phyloP scores from a whole-genome alignment of 345 rosid species.

The Hypericum perforatum region DNA sequence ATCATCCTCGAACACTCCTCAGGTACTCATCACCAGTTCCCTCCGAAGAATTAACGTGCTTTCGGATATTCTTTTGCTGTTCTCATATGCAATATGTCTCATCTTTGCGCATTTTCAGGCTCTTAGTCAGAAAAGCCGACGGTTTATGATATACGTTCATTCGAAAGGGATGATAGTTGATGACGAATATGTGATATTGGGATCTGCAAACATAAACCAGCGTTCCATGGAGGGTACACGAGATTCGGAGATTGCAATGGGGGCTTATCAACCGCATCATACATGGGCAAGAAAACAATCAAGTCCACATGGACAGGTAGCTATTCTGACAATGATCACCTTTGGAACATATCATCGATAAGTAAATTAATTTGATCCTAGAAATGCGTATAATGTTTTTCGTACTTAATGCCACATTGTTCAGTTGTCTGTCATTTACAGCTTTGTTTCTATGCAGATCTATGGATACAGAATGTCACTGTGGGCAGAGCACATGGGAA shows the following conservation, averaged over 20 bases:
- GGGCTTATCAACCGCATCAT: conserved; percentile 89
- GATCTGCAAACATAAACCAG: conserved; percentile 96
- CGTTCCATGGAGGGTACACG: conserved; percentile 95
- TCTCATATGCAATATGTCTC: not conserved
- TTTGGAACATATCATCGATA: too few relatives aligned
- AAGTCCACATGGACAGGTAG: conserved; percentile 82
- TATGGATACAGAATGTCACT: conserved; percentile 91
- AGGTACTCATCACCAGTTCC: conserved; percentile 30
- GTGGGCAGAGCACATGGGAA: conserved; percentile 87
- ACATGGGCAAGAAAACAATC: conserved; percentile 61
- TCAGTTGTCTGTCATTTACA: not conserved
- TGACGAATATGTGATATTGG: conserved; percentile 75
- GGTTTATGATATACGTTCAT: conserved; percentile 94
- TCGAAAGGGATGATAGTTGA: conserved; percentile 96
- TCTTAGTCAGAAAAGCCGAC: conserved; percentile 43
- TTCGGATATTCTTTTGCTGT: too few relatives aligned
- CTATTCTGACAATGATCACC: too few relatives aligned
- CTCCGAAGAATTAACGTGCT: too few relatives aligned
- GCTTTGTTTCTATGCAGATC: conserved; percentile 27
- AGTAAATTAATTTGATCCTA: not conserved
- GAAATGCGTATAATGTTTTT: not conserved
- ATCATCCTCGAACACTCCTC: conserved; percentile 42
- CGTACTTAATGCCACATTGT: not conserved
- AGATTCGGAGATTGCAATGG: conserved; percentile 98
- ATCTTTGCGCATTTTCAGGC: conserved; percentile 34